Evolutionary conservation across 2,329 filamentous ascomycete species (phyloP), one percentile per base, ranked within the genome.

Genomic region (Sphaerulina vaccinii): DNA sequence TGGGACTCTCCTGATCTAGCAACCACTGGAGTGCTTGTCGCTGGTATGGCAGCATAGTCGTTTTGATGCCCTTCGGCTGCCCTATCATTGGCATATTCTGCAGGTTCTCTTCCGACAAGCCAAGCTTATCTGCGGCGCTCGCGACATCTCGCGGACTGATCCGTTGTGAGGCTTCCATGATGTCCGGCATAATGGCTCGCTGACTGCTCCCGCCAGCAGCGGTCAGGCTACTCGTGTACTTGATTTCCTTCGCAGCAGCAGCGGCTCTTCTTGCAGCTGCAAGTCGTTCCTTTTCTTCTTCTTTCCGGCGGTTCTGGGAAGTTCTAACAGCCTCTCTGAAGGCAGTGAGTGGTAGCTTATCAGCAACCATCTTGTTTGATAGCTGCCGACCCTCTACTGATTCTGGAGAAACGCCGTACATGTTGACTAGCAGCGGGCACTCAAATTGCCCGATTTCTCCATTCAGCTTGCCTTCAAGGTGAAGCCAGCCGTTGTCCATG

Each of bases 11-110:
- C 61, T 88, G 89, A 6, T 83, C 76, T 15, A 83, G 74, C 79
- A 96, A 82, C 90, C 90, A 96, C 13, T 85, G 83, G 33, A 96
- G 73, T 5, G 88, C 90, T 75, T 92, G 75, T 42, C 82, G 80
- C 65, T 96, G 90, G 69, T 95, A 93, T 1, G 88, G 86, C 52
- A 95, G 76, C 42, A 96, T 74, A 33, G 80, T 73, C 0, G 89
- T 87, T 19, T 78, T 73, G 36, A 96, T 73, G 5, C 75, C 72
- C 5, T 73, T 62, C 0, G 90, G 90, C 59, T 90, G 87, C 3
- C 80, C 69, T 2, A 85, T 87, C 75, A 82, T 81, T 0, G 87
- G 85, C 82, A 95, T 82, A 37, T 81, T 79, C 5, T 81, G 79
- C 47, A 96, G 72, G 13, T 84, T 76, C 1, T 83, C 78, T 70